Percentiles rank a stretch among this genome's conserved stretches.
phyloP scores from a whole-genome alignment of 2,329 filamentous ascomycete genomes.

The Coniosporium tulheliwenetii region DNA sequence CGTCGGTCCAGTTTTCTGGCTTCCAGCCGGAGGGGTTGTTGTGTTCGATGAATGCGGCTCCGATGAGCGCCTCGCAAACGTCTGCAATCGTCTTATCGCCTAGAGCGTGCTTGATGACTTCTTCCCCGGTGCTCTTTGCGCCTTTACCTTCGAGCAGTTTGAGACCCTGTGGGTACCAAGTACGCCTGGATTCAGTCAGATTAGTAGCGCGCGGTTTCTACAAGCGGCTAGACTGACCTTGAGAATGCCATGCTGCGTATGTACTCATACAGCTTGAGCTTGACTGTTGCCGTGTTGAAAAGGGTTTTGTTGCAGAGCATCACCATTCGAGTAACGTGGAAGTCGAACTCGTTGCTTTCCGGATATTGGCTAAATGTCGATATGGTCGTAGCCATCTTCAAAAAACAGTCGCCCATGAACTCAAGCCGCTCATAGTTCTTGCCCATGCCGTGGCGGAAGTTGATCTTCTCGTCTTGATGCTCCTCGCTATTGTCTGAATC shows the following conservation, averaged over 20 bases:
- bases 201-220: conserved; percentile 2
- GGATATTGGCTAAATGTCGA: conserved; percentile 66
- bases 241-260: conserved; percentile 75
- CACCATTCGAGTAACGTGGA: conserved; percentile 80
- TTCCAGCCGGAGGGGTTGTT: conserved; percentile 26
- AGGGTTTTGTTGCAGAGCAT: conserved; percentile 86
- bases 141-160: conserved; percentile 59
- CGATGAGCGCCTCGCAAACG: conserved; percentile 87
- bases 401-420: conserved; percentile 81
- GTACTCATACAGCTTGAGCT: conserved; percentile 53
- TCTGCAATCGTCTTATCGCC: conserved; percentile 87
- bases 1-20: conserved; percentile 38
- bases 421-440: conserved; percentile 91
- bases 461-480: conserved; percentile 46
- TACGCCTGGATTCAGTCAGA: conserved; percentile 33
- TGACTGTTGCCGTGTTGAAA: conserved; percentile 52
- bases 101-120: conserved; percentile 45
- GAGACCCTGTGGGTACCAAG: conserved; percentile 78
- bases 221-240: conserved; percentile 28
- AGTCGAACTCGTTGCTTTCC: conserved; percentile 67
- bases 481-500: conserved; percentile 76
- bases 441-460: conserved; percentile 74
- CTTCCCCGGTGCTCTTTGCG: conserved; percentile 30
- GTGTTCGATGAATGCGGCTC: conserved; percentile 54
- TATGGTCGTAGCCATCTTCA: conserved; percentile 93